These are phyloP conservation scores for Polytolypa hystricis DNA, from an alignment of 2,329 filamentous ascomycete species.

Conservation along the genomic window DNA sequence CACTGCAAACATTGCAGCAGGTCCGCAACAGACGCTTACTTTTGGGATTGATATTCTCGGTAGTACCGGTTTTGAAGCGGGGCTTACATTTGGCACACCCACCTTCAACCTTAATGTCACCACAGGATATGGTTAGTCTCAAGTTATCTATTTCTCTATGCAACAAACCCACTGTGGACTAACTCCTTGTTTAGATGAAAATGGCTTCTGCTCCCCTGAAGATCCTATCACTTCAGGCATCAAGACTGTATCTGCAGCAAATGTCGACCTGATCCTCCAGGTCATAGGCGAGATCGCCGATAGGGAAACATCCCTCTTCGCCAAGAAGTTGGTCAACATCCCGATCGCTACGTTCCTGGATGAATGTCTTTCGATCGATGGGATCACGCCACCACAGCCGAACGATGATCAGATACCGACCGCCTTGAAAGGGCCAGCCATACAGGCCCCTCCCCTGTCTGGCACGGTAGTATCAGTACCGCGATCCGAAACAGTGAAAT, in stretches of 20 bases:
- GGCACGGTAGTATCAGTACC: no score
- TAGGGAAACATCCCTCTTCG: background rate
- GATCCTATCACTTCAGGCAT: constrained; percentile 9
- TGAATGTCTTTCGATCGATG: constrained; percentile 1
- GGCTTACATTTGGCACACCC: constrained; percentile 8
- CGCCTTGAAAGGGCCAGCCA: no score
- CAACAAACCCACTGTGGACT: background rate
- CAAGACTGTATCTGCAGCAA: constrained; percentile 7
- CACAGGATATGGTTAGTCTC: constrained; percentile 10
- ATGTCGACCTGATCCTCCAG: constrained; percentile 6
- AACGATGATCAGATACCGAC: no score
- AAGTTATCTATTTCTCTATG: background rate
- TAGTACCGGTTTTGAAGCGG: constrained; percentile 8
- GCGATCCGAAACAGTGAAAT: no score
- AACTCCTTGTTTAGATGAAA: constrained; percentile 5
- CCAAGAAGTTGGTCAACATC: constrained; percentile 6
- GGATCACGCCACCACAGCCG: constrained; percentile 1
- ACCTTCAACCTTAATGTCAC: constrained; percentile 8
- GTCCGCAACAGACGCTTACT: constrained; percentile 16
- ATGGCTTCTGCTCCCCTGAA: constrained; percentile 10
- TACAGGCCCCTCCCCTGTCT: no score
- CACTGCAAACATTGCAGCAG: constrained; percentile 13
- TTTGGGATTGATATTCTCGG: constrained; percentile 18
- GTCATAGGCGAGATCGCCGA: constrained; percentile 1
- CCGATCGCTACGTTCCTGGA: constrained; percentile 6